Base-by-base conservation (phyloP, 495 filamentous ascomycete species). In the Lasiosphaeriaceae sp. region DNA sequence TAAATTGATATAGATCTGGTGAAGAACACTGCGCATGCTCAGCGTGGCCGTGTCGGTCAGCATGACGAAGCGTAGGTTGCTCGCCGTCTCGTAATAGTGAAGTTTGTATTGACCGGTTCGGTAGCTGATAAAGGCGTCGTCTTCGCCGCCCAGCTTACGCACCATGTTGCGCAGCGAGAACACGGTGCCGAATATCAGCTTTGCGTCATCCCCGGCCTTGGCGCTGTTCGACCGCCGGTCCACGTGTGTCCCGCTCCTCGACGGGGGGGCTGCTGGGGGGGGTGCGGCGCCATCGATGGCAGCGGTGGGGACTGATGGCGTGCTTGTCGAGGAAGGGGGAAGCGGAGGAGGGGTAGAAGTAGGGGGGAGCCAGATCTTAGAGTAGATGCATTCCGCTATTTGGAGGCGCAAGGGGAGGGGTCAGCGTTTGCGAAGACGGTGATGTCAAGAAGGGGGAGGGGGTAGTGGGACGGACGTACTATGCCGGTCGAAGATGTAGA, bases 401-500 rank as follows among this genome's bases (percentile, higher is more conserved):
- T 16, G 17, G 21, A 39, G 14, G n/a, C 8, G 39, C 9, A 17
- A 4, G 39, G 14, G 39, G 7, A 19, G 39, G 50, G 24, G 62
- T 65, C 58, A 56, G 57, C n/a, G 55, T 55, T 37, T n/a, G n/a
- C n/a, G n/a, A n/a, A n/a, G n/a, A n/a, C 39, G 19, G 31, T n/a
- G 16, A 22, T 16, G 24, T 17, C 6, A 50, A 51, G 29, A 50
- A 21, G 20, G 49, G 39, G 26, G 49, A 35, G 29, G 24, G 39
- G 22, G 34, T 22, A n/a, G n/a, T n/a, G n/a, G n/a, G n/a, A n/a
- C n/a, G n/a, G 22, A 61, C 80, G 66, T 81, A 97, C 94, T 96
- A 71, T 98, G 94, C 60, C 94, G 87, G 73, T 98, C 94, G 64
- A 98, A 98, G 66, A 98, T 96, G 79, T 96, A 97, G 76, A 97